These are phyloP conservation scores for Penicillium robsamsonii DNA, from an alignment of 495 filamentous ascomycete species.

Conservation along the genomic window DNA sequence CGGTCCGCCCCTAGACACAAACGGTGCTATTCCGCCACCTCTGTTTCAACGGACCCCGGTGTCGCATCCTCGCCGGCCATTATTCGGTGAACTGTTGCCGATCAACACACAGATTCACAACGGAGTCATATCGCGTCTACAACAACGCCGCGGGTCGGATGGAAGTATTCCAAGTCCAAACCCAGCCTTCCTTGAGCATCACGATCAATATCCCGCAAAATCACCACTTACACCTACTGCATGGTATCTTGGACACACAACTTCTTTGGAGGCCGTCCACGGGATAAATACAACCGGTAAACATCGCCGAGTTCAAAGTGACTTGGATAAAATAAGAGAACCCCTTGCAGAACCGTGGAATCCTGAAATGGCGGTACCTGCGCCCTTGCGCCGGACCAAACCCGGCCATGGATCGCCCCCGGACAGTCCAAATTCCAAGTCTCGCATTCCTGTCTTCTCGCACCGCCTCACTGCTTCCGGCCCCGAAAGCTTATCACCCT, in stretches of 20 bases:
- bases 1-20: background rate
- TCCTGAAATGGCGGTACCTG: conserved; percentile 41
- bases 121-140: conserved; percentile 37
- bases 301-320: conserved; percentile 52
- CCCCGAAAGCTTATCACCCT: conserved; percentile 43
- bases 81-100: conserved; percentile 53
- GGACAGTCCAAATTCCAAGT: conserved; percentile 50
- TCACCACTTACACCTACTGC: conserved; percentile 55
- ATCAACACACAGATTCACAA: conserved; percentile 37
- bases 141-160: conserved; percentile 52
- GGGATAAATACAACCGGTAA: conserved; percentile 24
- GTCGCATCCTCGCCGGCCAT: conserved; percentile 34
- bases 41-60: conserved; percentile 24
- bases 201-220: conserved; percentile 34
- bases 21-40: conserved; percentile 17
- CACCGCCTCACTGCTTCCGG: conserved; percentile 49
- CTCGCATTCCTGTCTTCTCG: conserved; percentile 57
- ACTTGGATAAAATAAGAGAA: conserved; percentile 31
- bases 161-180: conserved; percentile 53
- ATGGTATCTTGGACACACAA: conserved; percentile 52
- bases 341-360: conserved; percentile 31
- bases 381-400: conserved; percentile 34
- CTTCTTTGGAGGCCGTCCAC: conserved; percentile 49
- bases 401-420: conserved; percentile 27
- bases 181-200: conserved; percentile 46